Evolutionary conservation across 2,329 filamentous ascomycete species (phyloP).

Genomic region (Bipolaris oryzae): DNA sequence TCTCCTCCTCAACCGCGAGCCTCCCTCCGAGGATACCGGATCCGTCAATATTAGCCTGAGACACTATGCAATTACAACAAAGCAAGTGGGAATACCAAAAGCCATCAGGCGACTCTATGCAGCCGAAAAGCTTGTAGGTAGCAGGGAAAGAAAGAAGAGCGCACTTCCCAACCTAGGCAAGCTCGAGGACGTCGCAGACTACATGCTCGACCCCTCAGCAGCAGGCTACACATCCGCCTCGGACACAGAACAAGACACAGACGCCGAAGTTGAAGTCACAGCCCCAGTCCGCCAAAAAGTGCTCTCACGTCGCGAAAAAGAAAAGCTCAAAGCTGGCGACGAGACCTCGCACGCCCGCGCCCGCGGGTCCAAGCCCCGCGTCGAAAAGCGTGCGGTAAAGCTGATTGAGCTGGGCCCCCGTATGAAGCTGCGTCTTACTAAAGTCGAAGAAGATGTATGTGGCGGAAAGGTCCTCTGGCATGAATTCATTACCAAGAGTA

Average conservation of each 20-base stretch:
- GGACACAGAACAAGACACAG: conserved; percentile 90
- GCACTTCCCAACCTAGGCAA: conserved; percentile 86
- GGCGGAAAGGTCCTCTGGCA: conserved; percentile 96
- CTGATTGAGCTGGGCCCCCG: conserved; percentile 90
- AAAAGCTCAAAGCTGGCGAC: conserved; percentile 49
- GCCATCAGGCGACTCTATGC: conserved; percentile 82
- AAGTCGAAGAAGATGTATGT: conserved; percentile 94
- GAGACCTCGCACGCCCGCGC: conserved; percentile 47
- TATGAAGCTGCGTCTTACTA: conserved; percentile 86
- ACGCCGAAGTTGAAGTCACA: conserved; percentile 90
- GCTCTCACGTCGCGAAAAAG: conserved; percentile 60
- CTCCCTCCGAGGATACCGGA: conserved; percentile 45
- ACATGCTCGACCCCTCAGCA: conserved; percentile 79
- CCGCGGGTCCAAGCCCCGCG: conserved; percentile 51
- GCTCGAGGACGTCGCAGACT: conserved; percentile 92
- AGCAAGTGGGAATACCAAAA: conserved; percentile 81
- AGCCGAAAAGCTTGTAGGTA: conserved; percentile 76
- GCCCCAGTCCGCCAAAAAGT: conserved; percentile 66
- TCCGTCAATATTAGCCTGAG: conserved; percentile 85
- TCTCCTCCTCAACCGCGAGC: conserved; percentile 85
- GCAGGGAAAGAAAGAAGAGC: conserved; percentile 61
- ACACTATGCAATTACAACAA: conserved; percentile 95
- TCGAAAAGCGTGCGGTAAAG: conserved; percentile 88
- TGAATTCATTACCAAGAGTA: conserved; percentile 86
- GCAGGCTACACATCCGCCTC: conserved; percentile 90